These are phyloP conservation scores for Rhodotorula mucilaginosa DNA, from an alignment of 1,284 basidiomycete genomes.

Conservation along the genomic window DNA sequence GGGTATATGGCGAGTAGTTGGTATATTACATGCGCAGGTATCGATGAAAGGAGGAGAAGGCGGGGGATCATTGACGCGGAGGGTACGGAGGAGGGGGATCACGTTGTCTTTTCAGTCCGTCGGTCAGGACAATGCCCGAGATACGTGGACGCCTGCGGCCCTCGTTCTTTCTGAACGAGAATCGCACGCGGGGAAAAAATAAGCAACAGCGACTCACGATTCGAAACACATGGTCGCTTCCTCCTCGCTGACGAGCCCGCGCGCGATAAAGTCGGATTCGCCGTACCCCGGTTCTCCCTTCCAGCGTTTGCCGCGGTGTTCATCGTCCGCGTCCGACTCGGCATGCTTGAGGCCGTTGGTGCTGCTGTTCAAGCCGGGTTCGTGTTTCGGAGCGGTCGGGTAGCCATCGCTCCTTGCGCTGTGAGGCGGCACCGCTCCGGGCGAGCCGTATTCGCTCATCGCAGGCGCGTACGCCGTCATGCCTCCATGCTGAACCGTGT, in stretches of 20 bases:
- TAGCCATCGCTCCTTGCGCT: neutral
- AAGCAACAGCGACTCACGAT: constrained; percentile 16
- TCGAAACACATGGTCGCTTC: constrained; percentile 37
- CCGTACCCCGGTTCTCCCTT: constrained; percentile 18
- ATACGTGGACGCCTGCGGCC: neutral
- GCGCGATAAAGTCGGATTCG: constrained; percentile 29
- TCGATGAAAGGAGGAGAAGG: neutral
- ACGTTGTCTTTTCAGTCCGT: neutral
- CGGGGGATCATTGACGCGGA: neutral
- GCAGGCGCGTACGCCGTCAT: neutral
- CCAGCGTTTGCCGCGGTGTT: constrained; percentile 27
- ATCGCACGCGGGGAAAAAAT: neutral
- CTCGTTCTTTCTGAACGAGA: neutral
- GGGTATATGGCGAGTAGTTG: neutral
- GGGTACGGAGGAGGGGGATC: constrained; percentile 1
- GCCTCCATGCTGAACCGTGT: neutral
- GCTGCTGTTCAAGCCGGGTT: constrained; percentile 1
- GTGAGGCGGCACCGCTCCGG: neutral
- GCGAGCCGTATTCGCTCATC: neutral
- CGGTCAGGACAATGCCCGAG: neutral
- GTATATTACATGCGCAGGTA: neutral
- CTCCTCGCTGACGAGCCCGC: constrained; percentile 31
- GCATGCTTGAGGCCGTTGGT: neutral
- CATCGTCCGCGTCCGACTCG: neutral
- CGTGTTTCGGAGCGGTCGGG: constrained; percentile 14